Percentiles rank a stretch among this genome's conserved stretches.
Evolutionary conservation across 345 rosid genomes (phyloP).

Genomic region (Citrus hindsii): DNA sequence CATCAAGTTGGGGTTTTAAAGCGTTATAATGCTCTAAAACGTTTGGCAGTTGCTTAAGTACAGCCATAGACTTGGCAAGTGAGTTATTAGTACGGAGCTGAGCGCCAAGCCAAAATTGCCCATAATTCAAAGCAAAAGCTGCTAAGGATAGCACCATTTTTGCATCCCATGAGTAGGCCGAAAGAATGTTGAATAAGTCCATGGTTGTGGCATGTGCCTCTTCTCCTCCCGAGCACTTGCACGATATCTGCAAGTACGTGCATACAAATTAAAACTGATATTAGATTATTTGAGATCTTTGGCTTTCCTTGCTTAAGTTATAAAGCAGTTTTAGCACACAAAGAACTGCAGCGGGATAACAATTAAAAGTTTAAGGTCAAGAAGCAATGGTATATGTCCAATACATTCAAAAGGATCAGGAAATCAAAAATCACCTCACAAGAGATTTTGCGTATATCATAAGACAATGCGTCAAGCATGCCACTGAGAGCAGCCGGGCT

Average conservation of each 20-base stretch:
- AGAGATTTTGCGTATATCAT: conserved; percentile 30
- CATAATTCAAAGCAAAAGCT: conserved; percentile 44
- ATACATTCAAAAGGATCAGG: neutral
- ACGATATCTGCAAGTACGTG: conserved; percentile 24
- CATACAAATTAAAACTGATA: neutral
- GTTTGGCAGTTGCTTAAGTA: conserved; percentile 47
- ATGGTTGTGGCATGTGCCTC: conserved; percentile 42
- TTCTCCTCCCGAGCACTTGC: conserved; percentile 48
- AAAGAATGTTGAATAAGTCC: conserved; percentile 32
- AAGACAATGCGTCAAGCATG: conserved; percentile 34
- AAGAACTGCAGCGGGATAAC: neutral
- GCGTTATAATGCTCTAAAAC: conserved; percentile 21
- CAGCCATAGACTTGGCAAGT: conserved; percentile 38
- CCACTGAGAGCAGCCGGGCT: conserved; percentile 13
- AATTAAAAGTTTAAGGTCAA: neutral
- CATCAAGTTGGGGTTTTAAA: conserved; percentile 37
- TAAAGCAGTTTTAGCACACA: neutral
- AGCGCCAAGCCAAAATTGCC: conserved; percentile 39
- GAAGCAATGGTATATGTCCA: neutral
- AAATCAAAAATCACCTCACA: conserved; percentile 33
- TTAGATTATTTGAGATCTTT: neutral
- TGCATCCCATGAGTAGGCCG: conserved; percentile 48
- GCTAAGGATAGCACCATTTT: conserved; percentile 46
- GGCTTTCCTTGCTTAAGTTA: neutral
- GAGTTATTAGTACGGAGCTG: conserved; percentile 24